phyloP scores from a whole-genome alignment of 2,329 filamentous ascomycete species.

The Exophiala sp. region DNA sequence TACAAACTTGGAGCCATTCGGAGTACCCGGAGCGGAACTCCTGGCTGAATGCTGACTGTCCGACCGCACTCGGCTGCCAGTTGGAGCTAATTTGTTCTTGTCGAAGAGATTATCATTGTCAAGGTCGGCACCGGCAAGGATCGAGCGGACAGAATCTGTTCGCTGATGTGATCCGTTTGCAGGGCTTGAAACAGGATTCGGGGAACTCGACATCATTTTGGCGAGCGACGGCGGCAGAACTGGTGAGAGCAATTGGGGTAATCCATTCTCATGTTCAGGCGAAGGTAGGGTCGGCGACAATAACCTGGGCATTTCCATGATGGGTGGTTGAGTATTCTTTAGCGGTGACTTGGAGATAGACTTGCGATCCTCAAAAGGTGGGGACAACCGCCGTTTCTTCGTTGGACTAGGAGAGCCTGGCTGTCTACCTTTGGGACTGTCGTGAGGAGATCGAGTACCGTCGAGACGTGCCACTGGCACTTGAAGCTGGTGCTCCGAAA shows the following conservation, averaged over 20 bases:
- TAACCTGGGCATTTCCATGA: conserved; percentile 22
- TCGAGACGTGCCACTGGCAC: conserved; percentile 6
- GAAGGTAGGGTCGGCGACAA: conserved; percentile 27
- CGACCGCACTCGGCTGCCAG: conserved; percentile 20
- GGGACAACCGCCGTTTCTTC: conserved; percentile 42
- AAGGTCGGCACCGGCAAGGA: conserved; percentile 20
- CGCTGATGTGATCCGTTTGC: conserved; percentile 12
- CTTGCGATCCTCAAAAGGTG: conserved; percentile 16
- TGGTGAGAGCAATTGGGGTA: conserved; percentile 26
- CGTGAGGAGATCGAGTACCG: conserved; percentile 6
- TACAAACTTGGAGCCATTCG: conserved; percentile 8
- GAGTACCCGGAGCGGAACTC: conserved; percentile 19
- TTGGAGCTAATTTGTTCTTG: conserved; percentile 8
- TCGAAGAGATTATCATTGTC: conserved; percentile 8
- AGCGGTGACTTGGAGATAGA: background rate
- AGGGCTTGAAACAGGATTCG: conserved; percentile 14
- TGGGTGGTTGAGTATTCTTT: conserved; percentile 3
- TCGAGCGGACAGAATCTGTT: conserved; percentile 24
- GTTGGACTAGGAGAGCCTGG: conserved; percentile 31
- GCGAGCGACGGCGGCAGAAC: conserved; percentile 26
- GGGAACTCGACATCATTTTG: conserved; percentile 18
- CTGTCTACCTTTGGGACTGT: background rate
- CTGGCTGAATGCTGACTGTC: conserved; percentile 25
- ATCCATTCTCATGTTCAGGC: conserved; percentile 17
- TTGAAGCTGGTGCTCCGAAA: background rate